A percentile compares a stretch with the other conserved stretches of the same genome.
These are phyloP conservation scores for Epichloe typhina DNA, from an alignment of 2,329 filamentous ascomycete genomes.

Conservation along the genomic window DNA sequence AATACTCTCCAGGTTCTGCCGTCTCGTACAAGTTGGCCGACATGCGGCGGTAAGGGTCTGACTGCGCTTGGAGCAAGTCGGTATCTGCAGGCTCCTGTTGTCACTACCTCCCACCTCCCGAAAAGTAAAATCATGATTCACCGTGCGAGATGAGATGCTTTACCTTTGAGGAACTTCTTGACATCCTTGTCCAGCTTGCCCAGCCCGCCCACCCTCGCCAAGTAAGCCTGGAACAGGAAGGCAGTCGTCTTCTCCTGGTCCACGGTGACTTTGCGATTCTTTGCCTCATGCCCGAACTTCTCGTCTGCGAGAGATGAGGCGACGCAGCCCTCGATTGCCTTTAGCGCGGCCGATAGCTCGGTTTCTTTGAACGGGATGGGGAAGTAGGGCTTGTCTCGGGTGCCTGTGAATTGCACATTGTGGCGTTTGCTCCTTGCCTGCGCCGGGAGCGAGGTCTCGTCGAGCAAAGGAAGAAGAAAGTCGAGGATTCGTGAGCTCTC, in stretches of 20 bases:
- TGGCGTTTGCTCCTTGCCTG: constrained; percentile 12
- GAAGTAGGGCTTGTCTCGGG: constrained; percentile 27
- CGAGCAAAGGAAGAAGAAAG: constrained; percentile 13
- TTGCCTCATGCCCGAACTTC: constrained; percentile 6
- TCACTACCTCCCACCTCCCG: background rate
- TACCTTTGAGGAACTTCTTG: constrained; percentile 2
- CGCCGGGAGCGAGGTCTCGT: constrained; percentile 17
- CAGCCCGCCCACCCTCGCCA: constrained; percentile 23
- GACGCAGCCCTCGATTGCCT: constrained; percentile 26
- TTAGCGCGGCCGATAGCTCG: constrained; percentile 29
- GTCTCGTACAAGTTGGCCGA: constrained; percentile 62
- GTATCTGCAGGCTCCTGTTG: constrained; percentile 39
- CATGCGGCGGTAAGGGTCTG: constrained; percentile 55
- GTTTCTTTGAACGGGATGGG: constrained; percentile 35
- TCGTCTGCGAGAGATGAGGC: constrained; percentile 20
- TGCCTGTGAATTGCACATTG: constrained; percentile 20
- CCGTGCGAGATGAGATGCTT: too few relatives aligned
- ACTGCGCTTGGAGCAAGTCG: constrained; percentile 57
- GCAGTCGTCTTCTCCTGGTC: constrained; percentile 27
- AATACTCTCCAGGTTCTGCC: constrained; percentile 51
- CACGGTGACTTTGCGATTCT: constrained; percentile 14
- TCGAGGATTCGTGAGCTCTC: constrained; percentile 15
- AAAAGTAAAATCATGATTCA: background rate
- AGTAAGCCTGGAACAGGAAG: constrained; percentile 26
- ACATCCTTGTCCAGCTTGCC: constrained; percentile 25